Evolutionary conservation across 2,329 filamentous ascomycete genomes (phyloP), one percentile per base, ranked within the genome.

Genomic region (Elsinoe batatas): DNA sequence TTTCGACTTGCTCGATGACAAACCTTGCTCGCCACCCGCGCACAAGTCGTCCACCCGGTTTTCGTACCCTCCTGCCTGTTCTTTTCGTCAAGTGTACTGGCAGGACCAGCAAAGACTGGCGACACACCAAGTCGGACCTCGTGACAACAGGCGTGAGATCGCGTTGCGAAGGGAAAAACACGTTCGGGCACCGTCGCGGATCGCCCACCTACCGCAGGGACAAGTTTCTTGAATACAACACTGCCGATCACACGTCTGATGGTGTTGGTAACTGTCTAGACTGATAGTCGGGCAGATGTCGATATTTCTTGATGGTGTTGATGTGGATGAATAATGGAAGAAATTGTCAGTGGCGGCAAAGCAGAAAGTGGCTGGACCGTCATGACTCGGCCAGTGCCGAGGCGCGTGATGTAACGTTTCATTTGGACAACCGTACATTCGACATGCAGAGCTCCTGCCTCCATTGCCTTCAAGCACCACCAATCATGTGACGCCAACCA

Each of bases 121-220:
- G 40, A 8, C 3, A 33, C 30, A 8, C 11, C 15, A 8, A 33
- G 10, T 22, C 30, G 26, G 8, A n/a, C 5, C 15, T 17, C 37
- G n/a, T 38, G 33, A 20, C 8, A 13, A 49, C 26, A 35, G 17
- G 44, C 30, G 30, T 15, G 12, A 17, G 18, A 37, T 20, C 33
- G 17, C 12, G 47, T 22, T 17, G 47, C 37, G n/a, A 35, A 6
- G 26, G 26, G 26, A 30, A n/a, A 51, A 18, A 51, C 32, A 18
- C 32, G n/a, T 51, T 51, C 17, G 47, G 47, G 47, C 47, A 20
- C 47, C 47, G 17, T 15, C 47, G 20, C 15, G 20, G 35, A 33
- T 35, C 18, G 35, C 47, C 47, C 47, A 51, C 47, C 47, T 51
- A 51, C 47, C 47, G 33, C 47, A 26, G 18, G 15, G 6, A 22